Evolutionary conservation across 352 stramenopile species (phyloP).

Genomic region (Globisporangium iwayamae): DNA sequence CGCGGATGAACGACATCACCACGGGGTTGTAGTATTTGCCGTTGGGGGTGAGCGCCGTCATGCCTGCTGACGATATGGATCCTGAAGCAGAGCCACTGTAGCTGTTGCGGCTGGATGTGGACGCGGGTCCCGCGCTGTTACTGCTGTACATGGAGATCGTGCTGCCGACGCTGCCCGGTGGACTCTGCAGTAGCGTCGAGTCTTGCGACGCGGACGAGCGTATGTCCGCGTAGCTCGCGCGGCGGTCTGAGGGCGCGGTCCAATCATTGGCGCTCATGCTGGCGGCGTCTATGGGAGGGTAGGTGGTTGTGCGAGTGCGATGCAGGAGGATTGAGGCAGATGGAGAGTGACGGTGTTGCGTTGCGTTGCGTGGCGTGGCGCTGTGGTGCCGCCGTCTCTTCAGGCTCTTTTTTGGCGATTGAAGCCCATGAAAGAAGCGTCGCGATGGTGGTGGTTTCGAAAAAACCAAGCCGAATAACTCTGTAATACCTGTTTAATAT

Average conservation of each 20-base stretch:
- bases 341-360: not conserved
- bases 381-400: too few relatives aligned
- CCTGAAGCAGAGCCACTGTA: not conserved
- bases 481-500: too few relatives aligned
- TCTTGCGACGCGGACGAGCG: not conserved
- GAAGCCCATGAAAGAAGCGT: too few relatives aligned
- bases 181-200: conserved; percentile 6
- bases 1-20: conserved; percentile 81
- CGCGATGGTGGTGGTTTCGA: too few relatives aligned
- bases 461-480: too few relatives aligned
- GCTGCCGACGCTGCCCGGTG: not conserved
- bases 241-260: not conserved
- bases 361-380: too few relatives aligned
- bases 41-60: conserved; percentile 27
- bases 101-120: conserved; percentile 4
- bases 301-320: not conserved
- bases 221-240: conserved; percentile 6
- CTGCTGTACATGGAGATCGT: conserved; percentile 11
- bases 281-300: not conserved
- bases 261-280: not conserved
- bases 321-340: too few relatives aligned
- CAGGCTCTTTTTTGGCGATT: too few relatives aligned
- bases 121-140: not conserved
- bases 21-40: conserved; percentile 78
- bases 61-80: not conserved